Conservation (phyloP, 2,329 filamentous ascomycete genomes). For the Neopestalotiopsis sp. region DNA sequence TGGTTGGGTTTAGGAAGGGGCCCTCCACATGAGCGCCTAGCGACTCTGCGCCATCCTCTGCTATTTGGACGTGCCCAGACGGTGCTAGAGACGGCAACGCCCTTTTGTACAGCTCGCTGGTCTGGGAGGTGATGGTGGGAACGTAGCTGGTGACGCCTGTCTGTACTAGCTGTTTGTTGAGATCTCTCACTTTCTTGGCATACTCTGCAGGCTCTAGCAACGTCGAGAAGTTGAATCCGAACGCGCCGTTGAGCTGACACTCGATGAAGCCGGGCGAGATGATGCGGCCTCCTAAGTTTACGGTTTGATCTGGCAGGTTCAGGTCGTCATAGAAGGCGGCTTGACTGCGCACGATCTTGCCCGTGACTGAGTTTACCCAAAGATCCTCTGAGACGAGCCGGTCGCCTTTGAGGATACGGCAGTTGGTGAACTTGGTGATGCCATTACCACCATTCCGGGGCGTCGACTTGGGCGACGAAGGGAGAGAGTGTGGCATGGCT, state of each 20-base stretch:
- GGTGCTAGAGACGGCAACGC: slow-evolving; percentile 80
- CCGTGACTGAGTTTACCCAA: slow-evolving; percentile 84
- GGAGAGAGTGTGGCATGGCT: slow-evolving; percentile 38
- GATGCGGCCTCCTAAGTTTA: slow-evolving; percentile 84
- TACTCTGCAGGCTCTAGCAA: slow-evolving; percentile 73
- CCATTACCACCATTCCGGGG: slow-evolving; percentile 48
- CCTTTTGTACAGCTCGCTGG: slow-evolving; percentile 80
- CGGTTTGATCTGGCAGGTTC: slow-evolving; percentile 71
- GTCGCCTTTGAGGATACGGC: slow-evolving; percentile 73
- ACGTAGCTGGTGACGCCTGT: slow-evolving; percentile 90
- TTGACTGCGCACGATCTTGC: slow-evolving; percentile 79
- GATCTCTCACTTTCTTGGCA: slow-evolving; percentile 70
- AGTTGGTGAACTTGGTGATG: slow-evolving; percentile 91
- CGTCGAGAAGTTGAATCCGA: slow-evolving; percentile 90
- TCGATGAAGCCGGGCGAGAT: slow-evolving; percentile 88
- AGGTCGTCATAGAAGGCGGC: slow-evolving; percentile 71
- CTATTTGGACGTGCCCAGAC: slow-evolving; percentile 63
- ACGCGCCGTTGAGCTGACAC: slow-evolving; percentile 89
- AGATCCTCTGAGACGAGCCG: slow-evolving; percentile 77
- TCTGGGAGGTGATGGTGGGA: slow-evolving; percentile 84
- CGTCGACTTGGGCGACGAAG: slow-evolving; percentile 52
- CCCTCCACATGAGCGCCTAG: slow-evolving; percentile 92
- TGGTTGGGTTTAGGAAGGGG: slow-evolving; percentile 81
- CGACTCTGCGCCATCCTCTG: slow-evolving; percentile 79
- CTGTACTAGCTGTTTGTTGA: slow-evolving; percentile 74